These are phyloP conservation scores for Wickerhamiella alocasiicola DNA, from an alignment of 805 yeast species.

Conservation along the genomic window DNA sequence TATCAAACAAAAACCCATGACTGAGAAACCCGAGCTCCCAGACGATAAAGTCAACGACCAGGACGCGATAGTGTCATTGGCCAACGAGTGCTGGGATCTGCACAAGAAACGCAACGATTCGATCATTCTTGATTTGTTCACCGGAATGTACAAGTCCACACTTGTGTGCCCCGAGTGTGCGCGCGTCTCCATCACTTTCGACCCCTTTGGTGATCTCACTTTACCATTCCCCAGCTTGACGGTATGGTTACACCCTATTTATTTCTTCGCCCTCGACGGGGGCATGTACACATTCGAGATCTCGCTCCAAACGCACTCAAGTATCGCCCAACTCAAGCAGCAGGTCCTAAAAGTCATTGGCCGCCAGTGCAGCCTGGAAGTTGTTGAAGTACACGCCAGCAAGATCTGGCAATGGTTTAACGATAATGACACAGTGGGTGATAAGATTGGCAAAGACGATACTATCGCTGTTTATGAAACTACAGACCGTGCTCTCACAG, in stretches of 20 bases:
- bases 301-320: constrained; percentile 54
- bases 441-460: constrained; percentile 51
- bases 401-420: constrained; percentile 63
- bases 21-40: constrained; percentile 70
- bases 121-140: constrained; percentile 69
- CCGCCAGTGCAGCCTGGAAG: constrained; percentile 32
- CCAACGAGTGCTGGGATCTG: constrained; percentile 65
- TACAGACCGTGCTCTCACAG: not conserved
- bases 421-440: constrained; percentile 44
- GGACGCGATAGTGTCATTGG: constrained; percentile 46
- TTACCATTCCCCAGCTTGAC: constrained; percentile 72
- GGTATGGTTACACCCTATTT: constrained; percentile 56
- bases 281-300: constrained; percentile 47
- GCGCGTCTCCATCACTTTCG: constrained; percentile 76
- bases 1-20: constrained; percentile 66
- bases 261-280: constrained; percentile 47
- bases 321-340: constrained; percentile 47
- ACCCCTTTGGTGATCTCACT: constrained; percentile 84
- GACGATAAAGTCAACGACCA: constrained; percentile 46
- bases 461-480: constrained; percentile 51
- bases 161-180: constrained; percentile 75
- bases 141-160: constrained; percentile 84
- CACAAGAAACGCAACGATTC: constrained; percentile 78
- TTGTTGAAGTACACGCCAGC: constrained; percentile 52
- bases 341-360: constrained; percentile 41